A percentile compares a stretch with the other conserved stretches of the same genome.
These are phyloP conservation scores for Coemansia sp. DNA, from an alignment of 192 early-diverging fungal genomes.

Conservation along the genomic window DNA sequence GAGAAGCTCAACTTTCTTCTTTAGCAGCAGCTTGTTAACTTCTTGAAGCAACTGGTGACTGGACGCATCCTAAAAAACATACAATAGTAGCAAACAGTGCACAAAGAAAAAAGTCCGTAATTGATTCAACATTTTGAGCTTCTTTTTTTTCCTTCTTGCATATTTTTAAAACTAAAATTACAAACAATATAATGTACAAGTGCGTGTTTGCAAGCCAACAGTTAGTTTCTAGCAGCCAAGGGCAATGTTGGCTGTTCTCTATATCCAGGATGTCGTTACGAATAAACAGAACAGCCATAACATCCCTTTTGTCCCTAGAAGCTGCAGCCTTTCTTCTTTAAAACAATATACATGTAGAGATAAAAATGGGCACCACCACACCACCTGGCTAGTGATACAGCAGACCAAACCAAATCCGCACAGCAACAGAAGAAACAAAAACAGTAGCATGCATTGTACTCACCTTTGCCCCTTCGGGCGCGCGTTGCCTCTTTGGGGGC, in stretches of 20 bases:
- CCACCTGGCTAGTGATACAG: no score
- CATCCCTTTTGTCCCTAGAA: neutral
- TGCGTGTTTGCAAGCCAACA: neutral
- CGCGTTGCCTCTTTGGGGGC: slow-evolving; percentile 25
- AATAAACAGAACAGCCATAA: neutral
- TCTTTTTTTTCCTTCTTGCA: slow-evolving; percentile 1
- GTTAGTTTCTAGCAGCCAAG: neutral
- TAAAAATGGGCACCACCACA: no score
- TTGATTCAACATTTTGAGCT: neutral
- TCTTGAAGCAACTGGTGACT: slow-evolving; percentile 40
- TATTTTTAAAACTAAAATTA: neutral
- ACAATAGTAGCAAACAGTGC: neutral
- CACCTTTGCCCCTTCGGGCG: slow-evolving; percentile 31
- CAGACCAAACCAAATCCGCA: neutral
- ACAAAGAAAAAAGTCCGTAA: slow-evolving; percentile 2
- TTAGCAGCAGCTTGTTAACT: slow-evolving; percentile 33
- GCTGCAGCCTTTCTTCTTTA: neutral
- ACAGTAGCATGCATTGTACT: slow-evolving; percentile 17
- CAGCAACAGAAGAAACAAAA: neutral
- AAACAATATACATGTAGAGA: no score
- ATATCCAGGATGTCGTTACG: no score
- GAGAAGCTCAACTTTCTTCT: slow-evolving; percentile 46
- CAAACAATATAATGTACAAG: neutral
- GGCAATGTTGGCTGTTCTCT: neutral
- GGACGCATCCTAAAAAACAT: slow-evolving; percentile 17